phyloP scores from a whole-genome alignment of 768 basidiomycete genomes.

The Lanmaoa rubissima region DNA sequence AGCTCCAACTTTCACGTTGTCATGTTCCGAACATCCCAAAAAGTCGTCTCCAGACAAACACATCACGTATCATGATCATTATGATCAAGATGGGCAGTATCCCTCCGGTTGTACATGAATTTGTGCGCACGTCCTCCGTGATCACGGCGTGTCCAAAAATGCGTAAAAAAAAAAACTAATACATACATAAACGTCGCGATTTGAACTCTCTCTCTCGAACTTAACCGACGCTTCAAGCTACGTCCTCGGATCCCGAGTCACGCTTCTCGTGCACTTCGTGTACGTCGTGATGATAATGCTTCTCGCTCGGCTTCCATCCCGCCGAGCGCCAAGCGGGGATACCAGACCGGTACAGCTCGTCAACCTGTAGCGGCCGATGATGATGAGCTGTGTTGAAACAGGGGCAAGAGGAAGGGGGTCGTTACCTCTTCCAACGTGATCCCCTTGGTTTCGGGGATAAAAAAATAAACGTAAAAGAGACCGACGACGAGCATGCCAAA shows the following conservation, averaged over 20 bases:
- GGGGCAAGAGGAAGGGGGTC: not conserved
- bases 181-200: not conserved
- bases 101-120: not conserved
- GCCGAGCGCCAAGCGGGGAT: slow-evolving; percentile 66
- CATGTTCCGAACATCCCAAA: too few relatives aligned
- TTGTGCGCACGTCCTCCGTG: not conserved
- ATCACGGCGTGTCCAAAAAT: not conserved
- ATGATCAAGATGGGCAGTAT: not conserved
- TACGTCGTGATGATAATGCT: slow-evolving; percentile 32
- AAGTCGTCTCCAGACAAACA: not conserved
- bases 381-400: not conserved
- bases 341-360: slow-evolving; percentile 70
- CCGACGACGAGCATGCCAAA: slow-evolving; percentile 71
- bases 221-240: not conserved
- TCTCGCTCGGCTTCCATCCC: slow-evolving; percentile 52
- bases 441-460: slow-evolving; percentile 81
- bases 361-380: slow-evolving; percentile 43
- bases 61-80: not conserved
- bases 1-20: not conserved
- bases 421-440: slow-evolving; percentile 61
- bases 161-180: not conserved
- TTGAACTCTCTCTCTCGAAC: not conserved
- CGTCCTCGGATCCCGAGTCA: slow-evolving; percentile 22
- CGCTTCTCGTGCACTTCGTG: slow-evolving; percentile 20
- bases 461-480: slow-evolving; percentile 68